Base-by-base conservation (phyloP, 257 asterid species). In the Salvia miltiorrhiza region DNA sequence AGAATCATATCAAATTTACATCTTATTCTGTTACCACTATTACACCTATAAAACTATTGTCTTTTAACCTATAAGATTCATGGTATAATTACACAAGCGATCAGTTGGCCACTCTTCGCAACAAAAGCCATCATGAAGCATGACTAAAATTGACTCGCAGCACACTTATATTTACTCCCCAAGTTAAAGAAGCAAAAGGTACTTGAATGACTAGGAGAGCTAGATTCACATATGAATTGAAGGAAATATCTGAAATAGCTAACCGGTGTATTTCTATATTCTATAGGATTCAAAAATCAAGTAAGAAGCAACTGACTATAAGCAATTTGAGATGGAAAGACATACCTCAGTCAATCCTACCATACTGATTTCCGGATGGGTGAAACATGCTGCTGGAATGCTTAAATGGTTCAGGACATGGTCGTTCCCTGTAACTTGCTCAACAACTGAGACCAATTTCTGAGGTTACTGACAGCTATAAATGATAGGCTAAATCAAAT, bases 331-430 rank as follows among this genome's bases (percentile, higher is more conserved):
- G 35, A 69, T 53, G 40, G 69, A 56, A 63, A 33, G 50, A 47
- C 59, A 65, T 84, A 89, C 98, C 98, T 92, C 98, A 7, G 99
- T 94, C 80, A 89, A 74, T 69, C 99, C 99, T 63, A 94, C 97
- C 93, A 94, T 86, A 80, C 99, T 94, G 84, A 94, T 94, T 81
- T 94, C 99, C 9, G 99, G 97, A 84, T 94, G 99, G 70, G 99
- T 94, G 76, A 94, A 91, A 76, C 99, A 94, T 60, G 99, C 99
- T 28, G 97, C 99, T 41, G 99, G 99, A 70, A 94, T 82, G 85
- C 96, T 94, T 67, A 87, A 78, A 81, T 91, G 97, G 68, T 94
- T 91, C 78, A 94, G 80, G 70, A 94, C 89, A 77, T 91, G 97
- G 85, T 87, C 97, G 3, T 77, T 82, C 53, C 99, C 99, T 50